Evolutionary conservation across 768 basidiomycete genomes (phyloP).

Genomic region (Filobasidium wieringae): DNA sequence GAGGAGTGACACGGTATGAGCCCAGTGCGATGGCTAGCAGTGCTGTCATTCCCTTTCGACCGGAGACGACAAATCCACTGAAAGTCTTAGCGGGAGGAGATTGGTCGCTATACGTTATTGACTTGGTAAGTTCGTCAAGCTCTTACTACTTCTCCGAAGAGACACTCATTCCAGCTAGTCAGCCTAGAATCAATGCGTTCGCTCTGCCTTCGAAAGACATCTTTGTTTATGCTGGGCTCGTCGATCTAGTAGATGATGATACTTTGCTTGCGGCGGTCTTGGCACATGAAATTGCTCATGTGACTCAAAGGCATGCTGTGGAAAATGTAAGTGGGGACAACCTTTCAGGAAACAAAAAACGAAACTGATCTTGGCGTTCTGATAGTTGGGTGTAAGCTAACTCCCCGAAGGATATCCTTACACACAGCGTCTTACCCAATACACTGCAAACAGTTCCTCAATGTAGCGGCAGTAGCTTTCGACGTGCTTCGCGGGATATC

Average conservation of each 20-base stretch:
- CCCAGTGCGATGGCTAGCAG: constrained; percentile 29
- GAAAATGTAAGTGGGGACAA: constrained; percentile 39
- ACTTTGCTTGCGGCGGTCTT: constrained; percentile 42
- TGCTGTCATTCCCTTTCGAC: constrained; percentile 39
- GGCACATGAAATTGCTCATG: constrained; percentile 42
- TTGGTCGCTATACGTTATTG: constrained; percentile 43
- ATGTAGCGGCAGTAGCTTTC: constrained; percentile 42
- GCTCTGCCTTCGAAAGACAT: constrained; percentile 42
- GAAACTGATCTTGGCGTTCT: background rate
- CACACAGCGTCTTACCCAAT: too few species aligned
- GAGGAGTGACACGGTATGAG: constrained; percentile 9
- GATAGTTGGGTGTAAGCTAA: constrained; percentile 11
- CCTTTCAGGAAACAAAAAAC: background rate
- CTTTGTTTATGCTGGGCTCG: constrained; percentile 43
- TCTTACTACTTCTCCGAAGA: background rate
- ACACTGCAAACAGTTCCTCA: constrained; percentile 35
- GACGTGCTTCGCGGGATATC: constrained; percentile 43
- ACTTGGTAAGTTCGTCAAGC: constrained; percentile 32
- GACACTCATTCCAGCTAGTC: background rate
- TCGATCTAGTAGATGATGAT: constrained; percentile 42
- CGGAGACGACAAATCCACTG: constrained; percentile 40
- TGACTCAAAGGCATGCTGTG: constrained; percentile 42
- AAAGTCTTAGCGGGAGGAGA: constrained; percentile 38
- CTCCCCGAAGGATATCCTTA: too few species aligned
- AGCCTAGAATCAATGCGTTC: constrained; percentile 42